Evolutionary conservation across 2,329 filamentous ascomycete genomes (phyloP).

Genomic region (Daldinia sp.): DNA sequence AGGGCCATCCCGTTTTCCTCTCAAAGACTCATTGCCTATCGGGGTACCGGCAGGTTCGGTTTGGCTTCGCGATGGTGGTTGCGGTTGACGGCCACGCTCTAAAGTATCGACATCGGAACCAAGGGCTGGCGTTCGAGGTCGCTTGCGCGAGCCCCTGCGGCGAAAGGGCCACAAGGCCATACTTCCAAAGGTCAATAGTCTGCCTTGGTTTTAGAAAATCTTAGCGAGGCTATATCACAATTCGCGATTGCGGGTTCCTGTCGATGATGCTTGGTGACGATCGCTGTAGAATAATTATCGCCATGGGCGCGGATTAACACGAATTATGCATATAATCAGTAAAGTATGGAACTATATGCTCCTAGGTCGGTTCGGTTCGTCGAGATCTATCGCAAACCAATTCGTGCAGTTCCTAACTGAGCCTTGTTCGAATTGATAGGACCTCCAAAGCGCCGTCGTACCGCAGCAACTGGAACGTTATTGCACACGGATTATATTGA

Average conservation of each 20-base stretch:
- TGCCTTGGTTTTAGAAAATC: conserved; percentile 20
- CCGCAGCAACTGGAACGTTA: conserved; percentile 36
- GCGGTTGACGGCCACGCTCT: conserved; percentile 39
- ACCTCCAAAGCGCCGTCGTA: conserved; percentile 37
- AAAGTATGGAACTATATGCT: conserved; percentile 28
- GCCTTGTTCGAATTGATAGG: conserved; percentile 28
- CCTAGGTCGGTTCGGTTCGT: conserved; percentile 17
- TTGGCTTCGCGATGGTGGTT: conserved; percentile 43
- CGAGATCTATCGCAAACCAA: conserved; percentile 34
- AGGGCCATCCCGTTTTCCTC: conserved; percentile 56
- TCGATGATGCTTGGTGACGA: conserved; percentile 47
- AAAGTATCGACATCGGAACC: conserved; percentile 40
- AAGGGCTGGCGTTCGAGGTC: conserved; percentile 55
- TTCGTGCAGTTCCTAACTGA: conserved; percentile 17
- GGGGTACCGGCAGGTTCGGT: conserved; percentile 43
- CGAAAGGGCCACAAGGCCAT: conserved; percentile 91
- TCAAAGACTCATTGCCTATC: conserved; percentile 47
- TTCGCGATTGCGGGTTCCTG: conserved; percentile 43
- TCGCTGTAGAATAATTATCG: conserved; percentile 48
- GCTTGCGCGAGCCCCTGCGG: conserved; percentile 76
- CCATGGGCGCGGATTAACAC: conserved; percentile 51
- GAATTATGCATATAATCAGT: conserved; percentile 37
- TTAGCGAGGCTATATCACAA: conserved; percentile 40
- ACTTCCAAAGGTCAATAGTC: conserved; percentile 37
- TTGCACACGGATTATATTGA: conserved; percentile 41